Conservation (phyloP, 176 grass and related monocot genomes). For the Carex kokanica region DNA sequence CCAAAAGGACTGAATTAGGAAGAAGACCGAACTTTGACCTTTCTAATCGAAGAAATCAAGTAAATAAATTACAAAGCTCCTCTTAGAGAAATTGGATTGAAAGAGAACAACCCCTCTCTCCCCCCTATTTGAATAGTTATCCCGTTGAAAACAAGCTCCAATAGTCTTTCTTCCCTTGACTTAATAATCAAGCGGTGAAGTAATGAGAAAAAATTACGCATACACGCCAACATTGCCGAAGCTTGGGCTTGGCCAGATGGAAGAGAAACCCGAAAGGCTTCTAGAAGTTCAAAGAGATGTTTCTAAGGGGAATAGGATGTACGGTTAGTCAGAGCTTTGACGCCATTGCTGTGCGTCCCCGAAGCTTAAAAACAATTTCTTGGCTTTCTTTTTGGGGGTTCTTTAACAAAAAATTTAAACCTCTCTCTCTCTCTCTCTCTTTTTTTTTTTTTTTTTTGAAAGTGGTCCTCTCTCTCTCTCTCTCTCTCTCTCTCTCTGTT, state of each 20-base stretch:
- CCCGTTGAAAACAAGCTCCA: constrained; percentile 14
- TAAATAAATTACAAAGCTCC: background rate
- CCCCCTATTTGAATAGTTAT: background rate
- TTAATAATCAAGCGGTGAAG: background rate
- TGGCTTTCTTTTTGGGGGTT: background rate
- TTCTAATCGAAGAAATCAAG: constrained; percentile 22
- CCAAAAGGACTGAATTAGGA: background rate
- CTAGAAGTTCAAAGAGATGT: constrained; percentile 27
- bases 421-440: no score
- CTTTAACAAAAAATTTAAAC: background rate
- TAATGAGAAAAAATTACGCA: background rate
- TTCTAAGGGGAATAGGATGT: background rate
- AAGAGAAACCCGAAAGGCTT: background rate
- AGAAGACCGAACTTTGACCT: constrained; percentile 17
- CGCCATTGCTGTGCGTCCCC: constrained; percentile 20
- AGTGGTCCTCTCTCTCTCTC: no score
- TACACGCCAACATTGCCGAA: constrained; percentile 6
- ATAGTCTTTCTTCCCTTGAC: background rate
- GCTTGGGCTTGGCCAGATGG: background rate
- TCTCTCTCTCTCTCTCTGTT: constrained; percentile 10
- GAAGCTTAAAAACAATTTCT: background rate
- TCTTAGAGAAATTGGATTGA: background rate
- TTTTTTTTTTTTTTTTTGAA: no score
- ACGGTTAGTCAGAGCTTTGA: constrained; percentile 11
- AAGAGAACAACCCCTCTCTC: constrained; percentile 11